Evolutionary conservation across 768 basidiomycete genomes (phyloP).

Genomic region (Epithele typhae): DNA sequence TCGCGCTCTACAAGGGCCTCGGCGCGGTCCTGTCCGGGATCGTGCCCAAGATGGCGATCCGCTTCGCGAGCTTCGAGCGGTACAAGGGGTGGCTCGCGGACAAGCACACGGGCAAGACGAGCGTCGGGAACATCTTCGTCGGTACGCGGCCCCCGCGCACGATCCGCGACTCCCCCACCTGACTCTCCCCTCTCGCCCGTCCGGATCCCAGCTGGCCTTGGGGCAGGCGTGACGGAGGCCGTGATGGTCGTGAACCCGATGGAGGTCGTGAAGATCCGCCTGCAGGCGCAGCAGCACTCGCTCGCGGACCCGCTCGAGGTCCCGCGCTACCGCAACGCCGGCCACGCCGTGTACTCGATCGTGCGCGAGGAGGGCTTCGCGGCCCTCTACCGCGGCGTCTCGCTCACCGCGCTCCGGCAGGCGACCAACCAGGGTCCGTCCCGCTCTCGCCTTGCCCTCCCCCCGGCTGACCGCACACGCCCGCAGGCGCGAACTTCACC

Average conservation of each 20-base stretch:
- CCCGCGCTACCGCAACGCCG: constrained; percentile 93
- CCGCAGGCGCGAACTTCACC: constrained; percentile 89
- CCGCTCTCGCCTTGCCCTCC: background rate
- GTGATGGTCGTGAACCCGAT: constrained; percentile 96
- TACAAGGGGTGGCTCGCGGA: constrained; percentile 86
- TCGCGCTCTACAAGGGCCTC: constrained; percentile 96
- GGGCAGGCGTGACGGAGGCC: constrained; percentile 91
- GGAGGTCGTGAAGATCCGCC: constrained; percentile 98
- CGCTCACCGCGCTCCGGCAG: constrained; percentile 88
- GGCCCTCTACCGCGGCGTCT: constrained; percentile 89
- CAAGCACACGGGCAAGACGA: constrained; percentile 73
- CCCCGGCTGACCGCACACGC: background rate
- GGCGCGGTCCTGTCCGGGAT: constrained; percentile 96
- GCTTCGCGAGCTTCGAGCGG: constrained; percentile 95
- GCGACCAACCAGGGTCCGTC: constrained; percentile 90
- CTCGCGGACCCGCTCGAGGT: constrained; percentile 91
- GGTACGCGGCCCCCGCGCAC: no score
- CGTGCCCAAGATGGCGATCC: constrained; percentile 99
- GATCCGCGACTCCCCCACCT: no score
- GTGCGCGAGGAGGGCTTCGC: constrained; percentile 83
- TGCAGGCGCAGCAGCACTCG: constrained; percentile 97
- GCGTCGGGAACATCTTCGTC: constrained; percentile 77
- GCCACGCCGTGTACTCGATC: constrained; percentile 93
- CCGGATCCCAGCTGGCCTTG: constrained; percentile 80
- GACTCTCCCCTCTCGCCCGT: no score